Evolutionary conservation across 495 filamentous ascomycete species (phyloP).

Genomic region (Pyrenopolyporus hunteri): DNA sequence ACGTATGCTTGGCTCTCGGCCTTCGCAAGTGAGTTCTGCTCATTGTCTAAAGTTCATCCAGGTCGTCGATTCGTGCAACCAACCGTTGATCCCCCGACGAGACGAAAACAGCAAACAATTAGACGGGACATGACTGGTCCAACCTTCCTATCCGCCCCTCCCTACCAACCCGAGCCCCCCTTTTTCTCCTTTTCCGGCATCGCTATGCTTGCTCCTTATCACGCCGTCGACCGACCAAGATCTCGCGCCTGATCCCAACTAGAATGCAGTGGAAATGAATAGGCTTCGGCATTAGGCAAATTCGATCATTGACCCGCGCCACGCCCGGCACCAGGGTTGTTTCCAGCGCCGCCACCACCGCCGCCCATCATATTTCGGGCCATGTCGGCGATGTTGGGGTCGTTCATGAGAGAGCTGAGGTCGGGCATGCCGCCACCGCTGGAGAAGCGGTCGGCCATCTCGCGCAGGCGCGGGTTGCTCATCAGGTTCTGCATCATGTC

Average conservation of each 20-base stretch:
- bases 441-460: conserved; percentile 78
- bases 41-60: background rate
- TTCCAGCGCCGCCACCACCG: conserved; percentile 48
- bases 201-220: background rate
- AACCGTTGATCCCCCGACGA: background rate
- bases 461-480: conserved; percentile 85
- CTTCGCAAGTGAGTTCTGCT: background rate
- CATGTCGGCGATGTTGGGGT: conserved; percentile 92
- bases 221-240: background rate
- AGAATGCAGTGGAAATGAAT: background rate
- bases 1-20: background rate
- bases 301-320: conserved; percentile 29
- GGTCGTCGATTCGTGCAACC: background rate
- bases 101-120: conserved; percentile 1
- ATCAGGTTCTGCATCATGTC: conserved; percentile 87
- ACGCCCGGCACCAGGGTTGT: conserved; percentile 27
- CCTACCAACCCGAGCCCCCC: background rate
- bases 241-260: background rate
- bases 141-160: background rate
- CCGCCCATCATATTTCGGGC: conserved; percentile 80
- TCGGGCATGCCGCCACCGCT: conserved; percentile 80
- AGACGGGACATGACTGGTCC: background rate
- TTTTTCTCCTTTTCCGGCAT: background rate
- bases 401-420: conserved; percentile 79
- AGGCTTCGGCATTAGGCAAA: too few species aligned